phyloP scores from a whole-genome alignment of 768 basidiomycete genomes.

The Dictyophora rubrovolvata region DNA sequence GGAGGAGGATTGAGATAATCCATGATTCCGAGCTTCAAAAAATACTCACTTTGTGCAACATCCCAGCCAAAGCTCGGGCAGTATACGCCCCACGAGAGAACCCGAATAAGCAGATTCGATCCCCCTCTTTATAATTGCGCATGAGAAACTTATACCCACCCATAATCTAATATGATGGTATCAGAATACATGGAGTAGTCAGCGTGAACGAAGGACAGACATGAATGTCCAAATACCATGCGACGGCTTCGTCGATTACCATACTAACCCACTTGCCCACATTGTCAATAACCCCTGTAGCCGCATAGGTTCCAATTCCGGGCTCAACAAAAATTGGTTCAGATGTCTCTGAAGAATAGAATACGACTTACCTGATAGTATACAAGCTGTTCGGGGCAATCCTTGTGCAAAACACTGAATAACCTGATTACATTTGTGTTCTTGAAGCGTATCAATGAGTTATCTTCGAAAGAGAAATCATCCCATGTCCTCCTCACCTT shows the following conservation, averaged over 20 bases:
- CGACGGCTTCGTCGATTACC: constrained; percentile 56
- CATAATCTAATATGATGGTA: constrained; percentile 27
- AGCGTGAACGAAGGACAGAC: constrained; percentile 15
- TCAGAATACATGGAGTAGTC: not conserved
- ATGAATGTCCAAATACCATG: constrained; percentile 63
- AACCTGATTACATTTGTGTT: constrained; percentile 67
- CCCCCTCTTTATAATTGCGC: constrained; percentile 65
- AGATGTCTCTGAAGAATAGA: not conserved
- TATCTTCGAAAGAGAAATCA: not conserved
- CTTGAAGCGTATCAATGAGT: constrained; percentile 16
- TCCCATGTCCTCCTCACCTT: constrained; percentile 28
- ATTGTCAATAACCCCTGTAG: constrained; percentile 60
- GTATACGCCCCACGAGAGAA: constrained; percentile 69
- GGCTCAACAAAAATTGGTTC: constrained; percentile 23
- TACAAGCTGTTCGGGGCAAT: constrained; percentile 40
- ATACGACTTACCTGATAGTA: constrained; percentile 55
- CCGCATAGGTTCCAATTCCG: constrained; percentile 40
- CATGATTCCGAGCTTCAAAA: not conserved
- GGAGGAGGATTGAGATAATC: no score
- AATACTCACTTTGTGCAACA: constrained; percentile 51
- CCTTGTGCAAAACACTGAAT: constrained; percentile 57
- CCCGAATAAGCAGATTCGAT: constrained; percentile 67
- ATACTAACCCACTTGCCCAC: constrained; percentile 48
- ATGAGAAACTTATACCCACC: constrained; percentile 72
- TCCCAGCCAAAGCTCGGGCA: constrained; percentile 62